Evolutionary conservation across 345 rosid genomes (phyloP).

Genomic region (Cardamine chenopodiifolia): DNA sequence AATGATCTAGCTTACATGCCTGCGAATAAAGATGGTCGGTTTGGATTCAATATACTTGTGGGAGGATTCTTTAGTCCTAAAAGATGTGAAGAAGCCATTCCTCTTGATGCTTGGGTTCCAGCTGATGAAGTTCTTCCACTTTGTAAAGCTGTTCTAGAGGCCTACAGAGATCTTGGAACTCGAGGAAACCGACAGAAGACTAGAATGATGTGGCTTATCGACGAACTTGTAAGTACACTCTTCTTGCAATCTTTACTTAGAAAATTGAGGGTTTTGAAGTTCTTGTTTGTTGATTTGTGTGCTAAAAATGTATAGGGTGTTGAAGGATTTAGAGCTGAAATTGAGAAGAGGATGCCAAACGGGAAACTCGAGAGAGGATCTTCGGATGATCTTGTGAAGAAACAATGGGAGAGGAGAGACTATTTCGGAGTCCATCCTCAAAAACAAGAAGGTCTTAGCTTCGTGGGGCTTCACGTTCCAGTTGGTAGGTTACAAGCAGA

Average conservation of each 20-base stretch:
- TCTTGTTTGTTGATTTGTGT: constrained; percentile 10
- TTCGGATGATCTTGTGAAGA: constrained; percentile 63
- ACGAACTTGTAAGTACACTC: constrained; percentile 72
- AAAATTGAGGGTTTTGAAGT: background rate
- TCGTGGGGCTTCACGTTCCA: constrained; percentile 79
- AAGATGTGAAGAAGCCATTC: constrained; percentile 88
- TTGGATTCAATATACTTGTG: constrained; percentile 88
- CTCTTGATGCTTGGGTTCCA: constrained; percentile 94
- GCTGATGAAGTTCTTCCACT: constrained; percentile 71
- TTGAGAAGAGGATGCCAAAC: constrained; percentile 71
- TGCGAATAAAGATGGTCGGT: constrained; percentile 67
- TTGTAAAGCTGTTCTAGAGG: constrained; percentile 82
- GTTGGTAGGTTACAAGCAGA: constrained; percentile 90
- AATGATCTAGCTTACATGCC: constrained; percentile 99
- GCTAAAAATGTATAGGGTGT: constrained; percentile 56
- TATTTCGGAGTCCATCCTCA: constrained; percentile 84
- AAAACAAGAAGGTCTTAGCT: constrained; percentile 86
- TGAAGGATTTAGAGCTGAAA: constrained; percentile 83
- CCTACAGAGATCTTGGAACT: constrained; percentile 84
- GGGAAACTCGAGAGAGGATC: constrained; percentile 69
- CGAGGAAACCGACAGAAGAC: constrained; percentile 93
- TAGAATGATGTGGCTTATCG: constrained; percentile 98
- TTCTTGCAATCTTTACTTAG: background rate
- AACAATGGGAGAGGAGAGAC: constrained; percentile 85
- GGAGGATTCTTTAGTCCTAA: constrained; percentile 96